Evolutionary conservation across 2,329 filamentous ascomycete species (phyloP).

Genomic region (Aspergillus spinulosporus): DNA sequence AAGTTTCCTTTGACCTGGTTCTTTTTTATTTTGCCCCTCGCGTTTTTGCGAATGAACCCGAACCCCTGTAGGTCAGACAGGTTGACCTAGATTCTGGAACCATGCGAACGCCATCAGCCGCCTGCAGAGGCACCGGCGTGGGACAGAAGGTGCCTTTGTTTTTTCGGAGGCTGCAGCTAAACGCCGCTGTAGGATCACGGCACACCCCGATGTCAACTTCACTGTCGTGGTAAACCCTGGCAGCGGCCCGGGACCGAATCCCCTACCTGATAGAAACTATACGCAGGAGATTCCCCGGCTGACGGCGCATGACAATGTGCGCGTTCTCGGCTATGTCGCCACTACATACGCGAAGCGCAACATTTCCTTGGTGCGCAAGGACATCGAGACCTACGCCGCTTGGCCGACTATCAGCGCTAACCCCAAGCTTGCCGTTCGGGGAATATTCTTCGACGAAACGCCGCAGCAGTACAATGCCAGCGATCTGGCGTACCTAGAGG

Average conservation of each 20-base stretch:
- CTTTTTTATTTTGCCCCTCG: slow-evolving; percentile 14
- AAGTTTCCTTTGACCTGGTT: slow-evolving; percentile 23
- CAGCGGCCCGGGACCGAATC: slow-evolving; percentile 48
- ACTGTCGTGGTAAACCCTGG: slow-evolving; percentile 53
- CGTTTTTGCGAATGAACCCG: slow-evolving; percentile 2
- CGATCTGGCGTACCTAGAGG: slow-evolving; percentile 36
- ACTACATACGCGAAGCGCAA: slow-evolving; percentile 49
- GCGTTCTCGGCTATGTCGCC: slow-evolving; percentile 53
- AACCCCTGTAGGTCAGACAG: slow-evolving; percentile 10
- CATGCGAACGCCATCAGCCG: slow-evolving; percentile 21
- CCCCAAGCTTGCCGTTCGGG: slow-evolving; percentile 44
- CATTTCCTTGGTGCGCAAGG: slow-evolving; percentile 43
- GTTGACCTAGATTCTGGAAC: slow-evolving; percentile 15
- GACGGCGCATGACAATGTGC: slow-evolving; percentile 48
- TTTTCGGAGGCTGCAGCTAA: slow-evolving; percentile 25
- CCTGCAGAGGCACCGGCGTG: slow-evolving; percentile 18
- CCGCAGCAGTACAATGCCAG: slow-evolving; percentile 40
- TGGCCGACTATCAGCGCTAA: slow-evolving; percentile 43
- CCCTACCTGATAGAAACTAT: slow-evolving; percentile 48
- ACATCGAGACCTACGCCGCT: slow-evolving; percentile 48
- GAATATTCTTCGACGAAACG: slow-evolving; percentile 54
- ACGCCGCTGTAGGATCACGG: slow-evolving; percentile 35
- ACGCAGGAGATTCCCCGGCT: slow-evolving; percentile 44
- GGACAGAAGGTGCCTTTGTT: slow-evolving; percentile 15
- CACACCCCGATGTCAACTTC: slow-evolving; percentile 48